These are phyloP conservation scores for Fusarium aywerte DNA, from an alignment of 2,329 filamentous ascomycete genomes.

Conservation along the genomic window DNA sequence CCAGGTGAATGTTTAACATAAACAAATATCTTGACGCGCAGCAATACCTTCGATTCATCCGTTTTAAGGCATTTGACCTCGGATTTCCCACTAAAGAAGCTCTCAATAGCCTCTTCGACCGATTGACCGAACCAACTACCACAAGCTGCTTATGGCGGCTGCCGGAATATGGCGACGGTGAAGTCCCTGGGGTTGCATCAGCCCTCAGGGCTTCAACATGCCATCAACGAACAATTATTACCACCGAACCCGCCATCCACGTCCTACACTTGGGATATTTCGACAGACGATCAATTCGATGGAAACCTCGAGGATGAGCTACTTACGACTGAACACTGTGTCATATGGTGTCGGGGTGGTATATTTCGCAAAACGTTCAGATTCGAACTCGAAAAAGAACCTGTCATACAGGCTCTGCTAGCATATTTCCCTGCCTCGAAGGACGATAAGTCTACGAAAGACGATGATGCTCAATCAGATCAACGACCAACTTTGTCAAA, in stretches of 20 bases:
- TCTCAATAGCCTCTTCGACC: neutral
- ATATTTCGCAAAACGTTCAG: constrained; percentile 86
- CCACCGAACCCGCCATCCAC: constrained; percentile 71
- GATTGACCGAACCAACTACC: neutral
- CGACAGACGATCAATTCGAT: constrained; percentile 53
- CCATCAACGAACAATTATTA: constrained; percentile 83
- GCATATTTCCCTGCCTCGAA: constrained; percentile 77
- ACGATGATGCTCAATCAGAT: constrained; percentile 17
- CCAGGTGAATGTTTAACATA: constrained; percentile 17
- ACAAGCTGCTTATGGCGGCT: constrained; percentile 49
- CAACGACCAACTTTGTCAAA: constrained; percentile 58
- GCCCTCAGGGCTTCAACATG: constrained; percentile 83
- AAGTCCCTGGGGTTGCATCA: constrained; percentile 91
- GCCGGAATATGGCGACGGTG: constrained; percentile 80
- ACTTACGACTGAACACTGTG: constrained; percentile 76
- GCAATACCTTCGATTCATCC: constrained; percentile 13
- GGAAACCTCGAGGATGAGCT: constrained; percentile 78
- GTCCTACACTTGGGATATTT: constrained; percentile 81
- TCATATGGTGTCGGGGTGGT: constrained; percentile 89
- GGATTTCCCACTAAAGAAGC: neutral
- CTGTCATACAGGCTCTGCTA: constrained; percentile 85
- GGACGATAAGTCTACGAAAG: constrained; percentile 44
- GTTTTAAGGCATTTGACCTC: neutral
- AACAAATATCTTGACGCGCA: constrained; percentile 37
- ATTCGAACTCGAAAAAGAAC: constrained; percentile 87